Percentiles rank a stretch among this genome's conserved stretches.
These are phyloP conservation scores for Aphanoascus verrucosus DNA, from an alignment of 2,329 filamentous ascomycete species.

Conservation along the genomic window DNA sequence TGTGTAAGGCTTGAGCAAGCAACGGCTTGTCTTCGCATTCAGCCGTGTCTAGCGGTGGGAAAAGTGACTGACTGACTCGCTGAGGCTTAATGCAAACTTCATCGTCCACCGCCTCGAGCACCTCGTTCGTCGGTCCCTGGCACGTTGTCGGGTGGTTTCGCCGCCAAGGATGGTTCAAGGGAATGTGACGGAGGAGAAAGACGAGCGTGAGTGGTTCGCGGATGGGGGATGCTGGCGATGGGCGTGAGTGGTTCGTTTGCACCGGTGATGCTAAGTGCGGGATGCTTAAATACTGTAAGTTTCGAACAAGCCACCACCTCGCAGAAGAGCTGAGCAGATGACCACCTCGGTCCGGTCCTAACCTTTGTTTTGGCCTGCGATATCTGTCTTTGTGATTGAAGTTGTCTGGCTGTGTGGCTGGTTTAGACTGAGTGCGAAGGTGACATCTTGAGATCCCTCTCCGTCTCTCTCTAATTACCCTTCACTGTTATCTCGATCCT, in stretches of 20 bases:
- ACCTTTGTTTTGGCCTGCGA: neutral
- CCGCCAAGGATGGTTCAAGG: neutral
- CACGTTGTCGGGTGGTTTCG: neutral
- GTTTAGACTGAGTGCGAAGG: no score
- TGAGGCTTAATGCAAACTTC: no score
- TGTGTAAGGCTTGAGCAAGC: neutral
- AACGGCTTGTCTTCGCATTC: neutral
- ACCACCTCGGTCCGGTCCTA: constrained; percentile 10
- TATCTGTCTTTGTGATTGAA: neutral
- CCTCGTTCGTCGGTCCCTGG: neutral
- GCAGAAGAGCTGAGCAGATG: constrained; percentile 2
- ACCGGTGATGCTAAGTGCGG: neutral
- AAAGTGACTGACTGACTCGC: no score
- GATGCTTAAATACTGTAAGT: neutral
- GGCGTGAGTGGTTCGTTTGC: neutral
- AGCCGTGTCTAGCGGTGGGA: constrained; percentile 4
- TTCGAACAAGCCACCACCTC: neutral
- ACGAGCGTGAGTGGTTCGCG: neutral
- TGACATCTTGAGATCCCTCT: no score
- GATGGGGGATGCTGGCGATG: neutral
- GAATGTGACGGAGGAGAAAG: neutral
- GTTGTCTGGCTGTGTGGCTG: no score
- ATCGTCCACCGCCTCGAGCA: neutral
- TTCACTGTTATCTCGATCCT: no score
- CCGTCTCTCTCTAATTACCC: no score